These are phyloP conservation scores for Russula earlei DNA, from an alignment of 768 basidiomycete genomes.

Conservation along the genomic window DNA sequence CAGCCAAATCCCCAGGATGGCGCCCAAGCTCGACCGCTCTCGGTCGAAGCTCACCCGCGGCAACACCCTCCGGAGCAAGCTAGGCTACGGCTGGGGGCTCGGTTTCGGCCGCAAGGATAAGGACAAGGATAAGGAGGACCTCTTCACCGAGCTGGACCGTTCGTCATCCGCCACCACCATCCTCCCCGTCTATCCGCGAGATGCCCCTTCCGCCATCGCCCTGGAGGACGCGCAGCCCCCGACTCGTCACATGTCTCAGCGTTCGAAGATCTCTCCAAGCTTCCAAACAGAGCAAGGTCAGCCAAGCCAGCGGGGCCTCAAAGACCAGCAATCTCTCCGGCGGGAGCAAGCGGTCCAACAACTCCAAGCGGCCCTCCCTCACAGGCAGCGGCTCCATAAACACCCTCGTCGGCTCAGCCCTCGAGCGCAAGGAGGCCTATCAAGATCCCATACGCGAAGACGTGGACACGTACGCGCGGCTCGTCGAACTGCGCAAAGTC, in stretches of 20 bases:
- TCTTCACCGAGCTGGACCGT: constrained; percentile 9
- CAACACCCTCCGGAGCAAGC: neutral
- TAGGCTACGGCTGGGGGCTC: constrained; percentile 21
- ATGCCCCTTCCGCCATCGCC: constrained; percentile 4
- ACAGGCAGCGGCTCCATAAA: constrained; percentile 17
- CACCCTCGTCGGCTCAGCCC: constrained; percentile 22
- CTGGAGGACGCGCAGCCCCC: constrained; percentile 1
- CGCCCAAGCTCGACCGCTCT: constrained; percentile 19
- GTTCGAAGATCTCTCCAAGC: constrained; percentile 13
- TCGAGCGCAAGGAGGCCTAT: constrained; percentile 22
- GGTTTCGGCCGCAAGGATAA: constrained; percentile 18
- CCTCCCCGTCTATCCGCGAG: constrained; percentile 19
- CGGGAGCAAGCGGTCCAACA: constrained; percentile 14
- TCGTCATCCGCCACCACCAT: constrained; percentile 17
- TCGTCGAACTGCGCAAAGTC: constrained; percentile 16
- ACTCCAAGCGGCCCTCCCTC: constrained; percentile 15
- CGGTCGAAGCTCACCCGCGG: constrained; percentile 17
- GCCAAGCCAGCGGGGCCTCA: constrained; percentile 5
- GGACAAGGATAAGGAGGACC: constrained; percentile 18
- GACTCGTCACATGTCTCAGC: constrained; percentile 16
- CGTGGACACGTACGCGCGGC: constrained; percentile 19
- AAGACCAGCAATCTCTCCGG: constrained; percentile 12
- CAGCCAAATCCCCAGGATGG: constrained; percentile 4
- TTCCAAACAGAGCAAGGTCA: constrained; percentile 9
- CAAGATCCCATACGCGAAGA: constrained; percentile 18